Evolutionary conservation across 2,329 filamentous ascomycete species (phyloP).

Genomic region (Harringtonia aguacate): DNA sequence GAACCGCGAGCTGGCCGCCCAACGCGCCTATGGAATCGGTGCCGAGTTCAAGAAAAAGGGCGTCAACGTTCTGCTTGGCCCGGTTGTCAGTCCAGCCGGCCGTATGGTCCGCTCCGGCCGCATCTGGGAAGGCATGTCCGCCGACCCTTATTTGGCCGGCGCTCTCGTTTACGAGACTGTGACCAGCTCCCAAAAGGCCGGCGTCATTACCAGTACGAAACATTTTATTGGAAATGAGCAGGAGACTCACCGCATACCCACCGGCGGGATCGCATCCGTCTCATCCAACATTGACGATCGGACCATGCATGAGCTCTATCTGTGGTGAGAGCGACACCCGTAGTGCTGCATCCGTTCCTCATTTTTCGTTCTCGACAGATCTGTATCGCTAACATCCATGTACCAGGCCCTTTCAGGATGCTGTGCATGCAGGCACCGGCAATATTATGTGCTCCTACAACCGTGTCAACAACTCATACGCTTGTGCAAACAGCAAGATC

Average conservation of each 20-base stretch:
- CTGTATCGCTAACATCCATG: neutral
- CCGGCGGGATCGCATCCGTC: constrained; percentile 30
- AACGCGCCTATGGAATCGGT: constrained; percentile 63
- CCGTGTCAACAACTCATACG: constrained; percentile 58
- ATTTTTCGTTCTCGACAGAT: too few relatives aligned
- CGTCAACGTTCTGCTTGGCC: constrained; percentile 67
- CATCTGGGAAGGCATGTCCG: constrained; percentile 41
- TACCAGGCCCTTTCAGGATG: constrained; percentile 38
- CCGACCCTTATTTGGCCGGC: constrained; percentile 51
- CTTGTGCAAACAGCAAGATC: constrained; percentile 54
- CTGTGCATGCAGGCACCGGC: constrained; percentile 47
- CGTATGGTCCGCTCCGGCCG: constrained; percentile 49
- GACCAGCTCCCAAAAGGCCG: constrained; percentile 56
- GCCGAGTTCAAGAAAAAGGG: constrained; percentile 68
- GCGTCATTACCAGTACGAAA: constrained; percentile 59
- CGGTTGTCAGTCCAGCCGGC: constrained; percentile 58
- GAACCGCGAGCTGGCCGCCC: constrained; percentile 60
- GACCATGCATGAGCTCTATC: constrained; percentile 36
- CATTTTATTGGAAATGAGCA: constrained; percentile 51
- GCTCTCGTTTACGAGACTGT: constrained; percentile 43
- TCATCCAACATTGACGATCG: constrained; percentile 32
- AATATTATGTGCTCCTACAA: constrained; percentile 55
- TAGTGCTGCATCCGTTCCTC: neutral
- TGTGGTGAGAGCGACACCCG: constrained; percentile 26
- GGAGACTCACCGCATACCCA: constrained; percentile 43